These are phyloP conservation scores for Aspergillus pseudoglaucus DNA, from an alignment of 2,329 filamentous ascomycete species.

Conservation along the genomic window DNA sequence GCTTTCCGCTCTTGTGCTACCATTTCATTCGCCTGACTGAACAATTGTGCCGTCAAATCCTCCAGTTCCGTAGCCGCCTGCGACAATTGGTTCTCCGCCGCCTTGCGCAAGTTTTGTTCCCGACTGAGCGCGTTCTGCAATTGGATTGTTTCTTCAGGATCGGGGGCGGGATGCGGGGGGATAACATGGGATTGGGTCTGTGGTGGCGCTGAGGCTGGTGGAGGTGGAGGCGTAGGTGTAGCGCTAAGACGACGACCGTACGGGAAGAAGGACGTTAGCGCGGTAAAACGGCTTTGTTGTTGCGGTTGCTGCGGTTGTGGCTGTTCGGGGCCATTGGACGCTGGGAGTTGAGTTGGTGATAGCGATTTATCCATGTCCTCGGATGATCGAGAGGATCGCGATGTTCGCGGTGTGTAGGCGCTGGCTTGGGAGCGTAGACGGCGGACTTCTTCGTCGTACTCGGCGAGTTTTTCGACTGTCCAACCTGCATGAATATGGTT, in stretches of 20 bases:
- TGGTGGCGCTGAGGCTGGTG: conserved; percentile 9
- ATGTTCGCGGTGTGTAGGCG: conserved; percentile 18
- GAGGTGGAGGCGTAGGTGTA: conserved; percentile 21
- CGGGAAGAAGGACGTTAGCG: conserved; percentile 33
- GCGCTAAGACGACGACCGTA: conserved; percentile 30
- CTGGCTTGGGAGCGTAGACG: conserved; percentile 36
- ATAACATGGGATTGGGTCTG: conserved; percentile 12
- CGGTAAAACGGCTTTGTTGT: conserved; percentile 31
- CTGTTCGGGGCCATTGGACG: conserved; percentile 10
- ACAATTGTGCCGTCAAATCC: conserved; percentile 54
- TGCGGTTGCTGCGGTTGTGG: conserved; percentile 12
- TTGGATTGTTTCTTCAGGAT: conserved; percentile 29
- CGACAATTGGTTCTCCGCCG: conserved; percentile 51
- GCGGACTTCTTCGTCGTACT: conserved; percentile 58
- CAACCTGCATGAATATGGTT: conserved; percentile 5
- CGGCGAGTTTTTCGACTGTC: conserved; percentile 51
- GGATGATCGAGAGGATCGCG: conserved; percentile 24
- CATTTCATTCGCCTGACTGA: conserved; percentile 62
- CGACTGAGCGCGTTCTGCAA: conserved; percentile 50
- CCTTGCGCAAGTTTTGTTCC: conserved; percentile 49
- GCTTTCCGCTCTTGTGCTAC: conserved; percentile 56
- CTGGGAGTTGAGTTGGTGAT: conserved; percentile 30
- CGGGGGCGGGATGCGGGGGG: conserved; percentile 11
- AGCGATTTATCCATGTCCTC: conserved; percentile 14
- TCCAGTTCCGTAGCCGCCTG: conserved; percentile 54